Evolutionary conservation across 768 basidiomycete genomes (phyloP), one percentile per base, ranked within the genome.

Genomic region (Sarcomyxa edulis): DNA sequence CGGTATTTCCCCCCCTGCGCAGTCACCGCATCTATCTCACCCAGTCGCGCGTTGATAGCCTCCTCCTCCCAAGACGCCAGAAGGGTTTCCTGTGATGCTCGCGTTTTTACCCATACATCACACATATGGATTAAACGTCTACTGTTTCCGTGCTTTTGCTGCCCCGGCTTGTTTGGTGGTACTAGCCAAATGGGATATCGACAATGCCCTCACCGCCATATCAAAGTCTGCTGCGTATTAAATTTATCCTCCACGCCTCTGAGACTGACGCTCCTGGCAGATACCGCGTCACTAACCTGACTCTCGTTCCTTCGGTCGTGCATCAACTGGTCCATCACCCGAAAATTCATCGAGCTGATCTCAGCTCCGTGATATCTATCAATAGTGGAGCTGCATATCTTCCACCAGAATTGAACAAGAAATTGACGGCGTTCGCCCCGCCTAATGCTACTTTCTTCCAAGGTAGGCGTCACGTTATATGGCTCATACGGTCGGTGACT

Each of bases 51-150:
- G 19, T 10, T 11, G 12, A 38, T 30, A 76, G 72, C 62, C 65
- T 9, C 62, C 61, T 21, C 49, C 49, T 6, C 65, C 62, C 19
- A 48, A 52, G 4, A 68, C 62, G 3, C 71, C 71, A 3, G 66
- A 66, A 38, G 68, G 67, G 20, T 52, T 68, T 4, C 72, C 77
- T 3, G 55, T 78, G 5, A 46, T 47, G 1, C 66, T 88, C 31
- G 78, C 67, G 0, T 76, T 78, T 43, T 58, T 89, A 1, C 86
- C 86, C 0, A 62, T 87, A 26, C 76, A 84, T 46, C 86, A 89
- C 45, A 60, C 68, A 1, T 84, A 76, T 47, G 87, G 74, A 1
- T 61, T 84, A n/a, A 71, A 81, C 39, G 37, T 59, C 1, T 67
- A 70, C 42, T 55, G 61, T 7, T 70, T 86, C 52, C 71, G 73